Evolutionary conservation across 495 filamentous ascomycete genomes (phyloP), one percentile per base, ranked within the genome.

Genomic region (Monascus purpureus): DNA sequence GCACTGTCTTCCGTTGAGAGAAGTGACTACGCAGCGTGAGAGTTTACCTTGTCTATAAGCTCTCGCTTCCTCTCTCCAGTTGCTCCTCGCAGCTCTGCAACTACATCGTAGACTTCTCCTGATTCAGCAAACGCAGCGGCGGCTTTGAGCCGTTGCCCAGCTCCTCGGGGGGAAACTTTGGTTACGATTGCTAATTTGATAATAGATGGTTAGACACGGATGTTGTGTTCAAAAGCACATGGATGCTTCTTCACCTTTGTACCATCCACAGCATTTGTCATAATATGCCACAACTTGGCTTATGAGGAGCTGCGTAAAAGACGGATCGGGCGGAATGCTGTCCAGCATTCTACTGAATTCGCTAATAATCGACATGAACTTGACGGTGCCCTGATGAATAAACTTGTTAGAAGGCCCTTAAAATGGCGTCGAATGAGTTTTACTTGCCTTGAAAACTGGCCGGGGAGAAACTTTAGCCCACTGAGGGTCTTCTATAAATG

Each of bases 281-380:
- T 86, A 92, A 47, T 93, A 96, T 6, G 79, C 75, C 29, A 78
- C 65, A 62, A 99, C 83, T 51, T 96, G 81, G 2, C 73, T 76
- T 39, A 96, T 83, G 37, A 96, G 78, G 19, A 95, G 68, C 40
- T 85, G 75, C 13, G 80, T 88, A 24, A 96, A 86, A n/a, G 84
- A 80, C 55, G 93, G 83, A 49, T 99, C 90, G 43, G 93, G 92
- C 8, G 90, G 92, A 37, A 99, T 85, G 20, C 78, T 90, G 32
- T 86, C 85, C 17, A 99, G 66, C 82, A 99, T 86, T 40, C 76
- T 78, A 57, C 90, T 94, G 38, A 99, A 93, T 15, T 81, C 81
- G 5, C 75, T 80, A 32, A 96, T 74, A 17, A 94, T 68, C 6
- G 73, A 69, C 59, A 84, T 88, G 55, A 96, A 93, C 25, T 81